Evolutionary conservation across 805 yeast genomes (phyloP), one percentile per base, ranked within the genome.

Genomic region (Candida ponderosae): DNA sequence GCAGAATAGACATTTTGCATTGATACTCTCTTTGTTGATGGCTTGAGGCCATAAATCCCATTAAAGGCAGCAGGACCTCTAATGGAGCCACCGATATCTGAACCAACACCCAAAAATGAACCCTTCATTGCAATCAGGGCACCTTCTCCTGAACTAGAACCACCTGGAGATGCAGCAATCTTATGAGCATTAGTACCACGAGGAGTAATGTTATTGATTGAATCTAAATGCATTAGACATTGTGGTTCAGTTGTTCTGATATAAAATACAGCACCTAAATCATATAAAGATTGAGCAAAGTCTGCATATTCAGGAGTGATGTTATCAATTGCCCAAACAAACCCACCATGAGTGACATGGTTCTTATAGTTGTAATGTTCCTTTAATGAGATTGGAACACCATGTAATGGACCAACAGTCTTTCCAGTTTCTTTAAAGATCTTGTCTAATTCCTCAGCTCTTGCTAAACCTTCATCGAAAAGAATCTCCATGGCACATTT

Each of bases 111-210:
- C 26, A 77, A 43, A 1, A 73, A 68, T 16, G 81, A 72, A 4
- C 73, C 81, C 34, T 67, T 69, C 45, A 70, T 64, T 6, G 70
- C 72, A 39, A 75, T 70, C 40, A 72, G 53, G 1, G 79, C 75
- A 41, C 81, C 80, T 50, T 77, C 83, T 38, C 84, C 84, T 32
- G 81, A 80, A 8, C 80, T 72, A 1, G 80, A 74, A 18, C 83
- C 84, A 39, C 83, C 84, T 2, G 78, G 62, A 15, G 79, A 68
- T 36, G 76, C 60, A 17, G 62, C 56, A 32, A 76, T 59, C 47
- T 77, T 76, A 56, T 59, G 58, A 3, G 80, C 75, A 50, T 77
- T 76, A 48, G 69, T 60, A 5, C 80, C 65, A 44, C 71, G 60
- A 17, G 82, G 82, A 35, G 59, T 65, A 47, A 77, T 62, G 56